Conservation (phyloP, 441 rosid genomes). For the Pelargonium fulgidum region DNA sequence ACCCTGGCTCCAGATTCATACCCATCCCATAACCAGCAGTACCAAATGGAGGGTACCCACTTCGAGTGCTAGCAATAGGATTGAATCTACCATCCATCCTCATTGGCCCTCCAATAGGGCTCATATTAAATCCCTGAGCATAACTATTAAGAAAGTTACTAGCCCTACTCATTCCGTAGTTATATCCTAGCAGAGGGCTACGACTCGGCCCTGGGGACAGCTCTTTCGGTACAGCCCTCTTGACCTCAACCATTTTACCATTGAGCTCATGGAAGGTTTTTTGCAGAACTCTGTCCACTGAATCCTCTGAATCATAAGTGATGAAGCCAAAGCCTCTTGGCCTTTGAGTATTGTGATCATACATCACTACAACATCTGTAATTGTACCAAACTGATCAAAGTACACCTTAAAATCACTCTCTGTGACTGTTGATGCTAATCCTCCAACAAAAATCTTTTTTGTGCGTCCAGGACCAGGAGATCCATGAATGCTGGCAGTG, state of each 20-base stretch:
- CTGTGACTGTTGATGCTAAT: conserved; percentile 55
- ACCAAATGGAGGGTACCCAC: conserved; percentile 36
- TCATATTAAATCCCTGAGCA: conserved; percentile 43
- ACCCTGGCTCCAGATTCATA: conserved; percentile 42
- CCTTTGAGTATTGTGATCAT: conserved; percentile 65
- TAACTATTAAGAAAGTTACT: conserved; percentile 45
- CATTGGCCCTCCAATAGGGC: conserved; percentile 33
- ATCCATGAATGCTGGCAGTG: conserved; percentile 34
- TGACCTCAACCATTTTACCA: conserved; percentile 70
- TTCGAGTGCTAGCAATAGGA: conserved; percentile 48
- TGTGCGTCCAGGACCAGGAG: conserved; percentile 40
- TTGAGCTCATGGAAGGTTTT: conserved; percentile 60
- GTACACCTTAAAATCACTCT: conserved; percentile 60
- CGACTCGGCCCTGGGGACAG: conserved; percentile 38
- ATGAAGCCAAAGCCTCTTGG: conserved; percentile 77
- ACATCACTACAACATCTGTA: conserved; percentile 66
- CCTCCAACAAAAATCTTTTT: conserved; percentile 72
- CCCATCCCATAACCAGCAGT: conserved; percentile 44
- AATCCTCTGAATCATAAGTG: conserved; percentile 56
- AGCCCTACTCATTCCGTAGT: conserved; percentile 40
- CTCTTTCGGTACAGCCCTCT: conserved; percentile 69
- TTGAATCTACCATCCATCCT: conserved; percentile 45
- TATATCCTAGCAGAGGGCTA: conserved; percentile 45
- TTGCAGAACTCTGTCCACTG: conserved; percentile 57
- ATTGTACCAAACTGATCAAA: conserved; percentile 62